Conservation (phyloP, 352 stramenopile species). For the Pythium guiyangense region DNA sequence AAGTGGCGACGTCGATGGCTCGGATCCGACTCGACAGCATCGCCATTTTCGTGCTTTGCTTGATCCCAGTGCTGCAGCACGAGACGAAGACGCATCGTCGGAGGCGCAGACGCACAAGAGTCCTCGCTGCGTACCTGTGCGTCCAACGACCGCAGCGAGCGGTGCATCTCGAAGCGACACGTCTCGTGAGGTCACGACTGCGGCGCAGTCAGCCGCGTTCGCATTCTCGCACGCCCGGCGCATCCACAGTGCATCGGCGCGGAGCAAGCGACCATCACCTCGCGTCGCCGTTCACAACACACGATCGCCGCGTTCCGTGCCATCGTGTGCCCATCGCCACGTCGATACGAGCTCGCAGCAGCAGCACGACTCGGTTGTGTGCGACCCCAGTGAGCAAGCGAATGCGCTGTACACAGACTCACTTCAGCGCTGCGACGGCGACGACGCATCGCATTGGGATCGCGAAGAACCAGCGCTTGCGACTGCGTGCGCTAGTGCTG, state of each 20-base stretch:
- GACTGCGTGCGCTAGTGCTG: neutral
- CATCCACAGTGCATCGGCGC: constrained; percentile 2
- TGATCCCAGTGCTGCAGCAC: neutral
- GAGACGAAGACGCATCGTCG: neutral
- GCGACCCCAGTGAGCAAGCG: no score
- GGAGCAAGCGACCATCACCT: neutral
- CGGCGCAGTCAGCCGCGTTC: constrained; percentile 9
- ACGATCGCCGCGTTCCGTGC: neutral
- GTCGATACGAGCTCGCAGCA: neutral
- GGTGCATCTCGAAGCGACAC: neutral
- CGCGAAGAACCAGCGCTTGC: neutral
- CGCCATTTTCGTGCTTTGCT: neutral
- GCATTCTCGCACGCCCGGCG: constrained; percentile 2
- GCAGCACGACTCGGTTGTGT: neutral
- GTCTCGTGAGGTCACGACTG: constrained; percentile 4
- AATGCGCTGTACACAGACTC: no score
- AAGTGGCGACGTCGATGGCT: neutral
- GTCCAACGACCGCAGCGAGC: constrained; percentile 6
- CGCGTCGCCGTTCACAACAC: neutral
- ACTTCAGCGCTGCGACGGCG: no score
- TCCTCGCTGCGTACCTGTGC: constrained; percentile 1
- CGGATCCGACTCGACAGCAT: neutral
- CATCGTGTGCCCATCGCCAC: neutral
- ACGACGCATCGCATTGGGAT: no score
- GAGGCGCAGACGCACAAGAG: neutral